These are phyloP conservation scores for Forsythia viridissima DNA, from an alignment of 257 asterid genomes.

Conservation along the genomic window DNA sequence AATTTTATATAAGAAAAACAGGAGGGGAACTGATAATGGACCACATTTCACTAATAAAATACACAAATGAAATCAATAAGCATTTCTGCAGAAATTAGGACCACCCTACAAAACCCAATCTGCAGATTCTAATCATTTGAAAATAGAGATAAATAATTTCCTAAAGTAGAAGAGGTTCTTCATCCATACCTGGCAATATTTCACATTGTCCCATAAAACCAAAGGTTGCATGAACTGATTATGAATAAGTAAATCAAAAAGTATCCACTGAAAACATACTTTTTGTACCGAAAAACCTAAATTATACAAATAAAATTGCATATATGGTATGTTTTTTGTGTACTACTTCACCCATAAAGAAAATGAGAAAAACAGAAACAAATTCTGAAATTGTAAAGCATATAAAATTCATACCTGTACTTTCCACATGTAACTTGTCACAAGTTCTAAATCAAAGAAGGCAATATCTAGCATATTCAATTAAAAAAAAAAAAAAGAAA, in stretches of 20 bases:
- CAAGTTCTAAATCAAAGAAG: not conserved
- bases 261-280: conserved; percentile 9
- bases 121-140: conserved; percentile 28
- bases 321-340: conserved; percentile 14
- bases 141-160: conserved; percentile 12
- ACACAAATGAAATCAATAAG: not conserved
- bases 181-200: conserved; percentile 35
- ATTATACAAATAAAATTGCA: not conserved
- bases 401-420: not conserved
- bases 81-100: conserved; percentile 29
- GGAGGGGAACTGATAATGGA: conserved; percentile 22
- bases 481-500: not conserved
- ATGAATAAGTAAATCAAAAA: conserved; percentile 22
- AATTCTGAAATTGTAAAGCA: not conserved
- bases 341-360: not conserved
- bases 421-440: not conserved
- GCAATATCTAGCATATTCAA: not conserved
- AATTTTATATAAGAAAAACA: conserved; percentile 14
- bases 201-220: conserved; percentile 20
- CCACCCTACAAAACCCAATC: conserved; percentile 53
- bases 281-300: not conserved
- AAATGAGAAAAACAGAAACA: not conserved
- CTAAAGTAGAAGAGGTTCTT: conserved; percentile 18
- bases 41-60: conserved; percentile 12
- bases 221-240: conserved; percentile 22